Conservation (phyloP, 2,329 filamentous ascomycete species). For the Malbranchea cinnamomea region DNA sequence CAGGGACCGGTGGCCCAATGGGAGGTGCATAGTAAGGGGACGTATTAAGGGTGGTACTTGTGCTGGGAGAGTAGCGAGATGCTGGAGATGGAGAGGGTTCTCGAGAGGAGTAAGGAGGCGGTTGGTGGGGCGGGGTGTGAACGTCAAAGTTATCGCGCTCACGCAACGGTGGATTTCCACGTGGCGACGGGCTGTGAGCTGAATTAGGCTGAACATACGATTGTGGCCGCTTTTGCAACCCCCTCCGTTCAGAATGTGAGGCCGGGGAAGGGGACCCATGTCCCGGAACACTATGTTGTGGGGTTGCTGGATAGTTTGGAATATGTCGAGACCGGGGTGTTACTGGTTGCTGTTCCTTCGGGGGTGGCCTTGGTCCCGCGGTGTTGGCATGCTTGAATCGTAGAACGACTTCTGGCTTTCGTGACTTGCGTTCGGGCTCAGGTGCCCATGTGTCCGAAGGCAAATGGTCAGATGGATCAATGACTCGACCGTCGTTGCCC, state of each 20-base stretch:
- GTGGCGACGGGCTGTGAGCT: conserved; percentile 14
- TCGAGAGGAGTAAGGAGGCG: conserved; percentile 2
- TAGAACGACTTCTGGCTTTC: conserved; percentile 34
- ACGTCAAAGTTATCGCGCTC: conserved; percentile 12
- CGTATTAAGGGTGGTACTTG: conserved; percentile 18
- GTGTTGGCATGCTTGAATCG: conserved; percentile 28
- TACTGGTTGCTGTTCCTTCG: conserved; percentile 8
- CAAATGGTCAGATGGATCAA: conserved; percentile 52
- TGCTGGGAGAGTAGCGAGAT: conserved; percentile 16
- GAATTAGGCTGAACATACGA: conserved; percentile 7
- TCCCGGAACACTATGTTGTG: conserved; percentile 11
- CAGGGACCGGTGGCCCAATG: conserved; percentile 27
- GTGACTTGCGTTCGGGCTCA: conserved; percentile 45
- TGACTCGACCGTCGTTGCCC: conserved; percentile 47
- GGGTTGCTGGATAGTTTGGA: too few species aligned
- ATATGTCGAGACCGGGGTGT: too few species aligned
- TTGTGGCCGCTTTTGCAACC: conserved; percentile 10
- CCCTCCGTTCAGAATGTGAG: conserved; percentile 8
- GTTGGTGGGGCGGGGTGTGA: conserved; percentile 6
- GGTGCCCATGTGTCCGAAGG: conserved; percentile 52
- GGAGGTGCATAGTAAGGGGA: too few species aligned
- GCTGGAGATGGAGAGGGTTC: conserved; percentile 15
- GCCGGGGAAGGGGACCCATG: conserved; percentile 14
- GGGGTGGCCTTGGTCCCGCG: conserved; percentile 11
- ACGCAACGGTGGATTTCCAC: conserved; percentile 10